A percentile compares a stretch with the other conserved stretches of the same genome.
These are phyloP conservation scores for Xylaria sp. DNA, from an alignment of 2,329 filamentous ascomycete genomes.

Conservation along the genomic window DNA sequence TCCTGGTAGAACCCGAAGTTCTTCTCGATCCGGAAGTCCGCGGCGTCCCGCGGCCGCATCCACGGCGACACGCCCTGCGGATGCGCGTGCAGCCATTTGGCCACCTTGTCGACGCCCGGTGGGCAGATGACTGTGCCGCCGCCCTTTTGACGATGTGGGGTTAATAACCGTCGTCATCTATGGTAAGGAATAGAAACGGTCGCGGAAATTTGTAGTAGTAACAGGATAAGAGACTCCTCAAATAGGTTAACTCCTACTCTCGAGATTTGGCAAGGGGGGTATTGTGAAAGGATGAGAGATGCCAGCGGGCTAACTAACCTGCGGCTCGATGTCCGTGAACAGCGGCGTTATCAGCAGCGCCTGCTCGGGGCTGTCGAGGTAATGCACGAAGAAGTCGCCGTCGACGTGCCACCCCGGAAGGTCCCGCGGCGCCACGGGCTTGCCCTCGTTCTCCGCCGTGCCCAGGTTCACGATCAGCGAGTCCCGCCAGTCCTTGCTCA, in stretches of 20 bases:
- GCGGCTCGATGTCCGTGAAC: slow-evolving; percentile 70
- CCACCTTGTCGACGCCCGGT: slow-evolving; percentile 66
- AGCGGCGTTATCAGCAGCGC: slow-evolving; percentile 74
- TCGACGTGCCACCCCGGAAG: slow-evolving; percentile 74
- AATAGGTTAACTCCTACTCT: too few relatives aligned
- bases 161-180: too few relatives aligned
- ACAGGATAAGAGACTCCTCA: too few relatives aligned
- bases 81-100: slow-evolving; percentile 68
- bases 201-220: too few relatives aligned
- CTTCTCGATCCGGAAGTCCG: slow-evolving; percentile 57
- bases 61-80: slow-evolving; percentile 74
- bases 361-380: slow-evolving; percentile 76
- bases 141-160: too few relatives aligned
- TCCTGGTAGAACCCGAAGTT: slow-evolving; percentile 59
- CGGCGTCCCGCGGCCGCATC: slow-evolving; percentile 68
- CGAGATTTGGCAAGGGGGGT: too few relatives aligned
- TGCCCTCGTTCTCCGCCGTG: slow-evolving; percentile 62
- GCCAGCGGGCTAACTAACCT: too few relatives aligned
- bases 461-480: slow-evolving; percentile 77
- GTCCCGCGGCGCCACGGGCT: slow-evolving; percentile 62
- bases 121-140: slow-evolving; percentile 75
- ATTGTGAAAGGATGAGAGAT: too few relatives aligned
- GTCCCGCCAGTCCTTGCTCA: slow-evolving; percentile 71
- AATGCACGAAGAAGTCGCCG: slow-evolving; percentile 79
- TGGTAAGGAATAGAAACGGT: too few relatives aligned